Evolutionary conservation across 2,329 filamentous ascomycete species (phyloP), one percentile per base, ranked within the genome.

Genomic region (Chaetomiaceae sp.): DNA sequence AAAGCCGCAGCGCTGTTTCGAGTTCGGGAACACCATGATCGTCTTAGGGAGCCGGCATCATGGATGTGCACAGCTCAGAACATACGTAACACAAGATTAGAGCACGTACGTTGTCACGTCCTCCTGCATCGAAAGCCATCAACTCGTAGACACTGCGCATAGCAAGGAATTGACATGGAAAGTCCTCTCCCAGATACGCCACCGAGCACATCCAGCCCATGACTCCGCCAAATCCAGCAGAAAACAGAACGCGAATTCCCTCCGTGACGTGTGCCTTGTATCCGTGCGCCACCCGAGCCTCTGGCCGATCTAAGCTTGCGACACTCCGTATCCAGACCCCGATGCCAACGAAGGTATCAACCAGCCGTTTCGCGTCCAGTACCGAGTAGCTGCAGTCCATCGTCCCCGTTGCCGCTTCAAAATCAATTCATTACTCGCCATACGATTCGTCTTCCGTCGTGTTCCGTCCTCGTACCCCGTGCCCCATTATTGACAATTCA

Each of bases 151-250:
- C 26, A 15, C 40, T 22, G 42, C 22, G 20, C 38, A 46, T 33
- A 45, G 22, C 27, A 27, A 42, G 38, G 38, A 19, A 38, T 45
- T 42, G 44, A 39, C 32, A 22, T 15, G 11, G 18, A 19, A 48
- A 46, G 37, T n/a, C 38, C 34, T 24, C 47, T 36, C 38, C 46
- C 32, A 42, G 42, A n/a, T n/a, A n/a, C 29, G 30, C 38, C 37
- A 32, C 42, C 38, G 38, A 35, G 29, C n/a, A 42, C n/a, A 33
- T 38, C 40, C 47, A 26, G 43, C 43, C 40, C 29, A 20, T 35
- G 46, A 42, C 47, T 38, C 15, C 39, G 42, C 45, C 36, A 49
- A n/a, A 44, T 36, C 43, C 39, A 40, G 37, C 17, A n/a, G 45
- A 38, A 43, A 43, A 42, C 10, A 39, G 26, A 50, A 46, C 32